phyloP scores from a whole-genome alignment of 768 basidiomycete genomes.

The Tylopilus sp. region DNA sequence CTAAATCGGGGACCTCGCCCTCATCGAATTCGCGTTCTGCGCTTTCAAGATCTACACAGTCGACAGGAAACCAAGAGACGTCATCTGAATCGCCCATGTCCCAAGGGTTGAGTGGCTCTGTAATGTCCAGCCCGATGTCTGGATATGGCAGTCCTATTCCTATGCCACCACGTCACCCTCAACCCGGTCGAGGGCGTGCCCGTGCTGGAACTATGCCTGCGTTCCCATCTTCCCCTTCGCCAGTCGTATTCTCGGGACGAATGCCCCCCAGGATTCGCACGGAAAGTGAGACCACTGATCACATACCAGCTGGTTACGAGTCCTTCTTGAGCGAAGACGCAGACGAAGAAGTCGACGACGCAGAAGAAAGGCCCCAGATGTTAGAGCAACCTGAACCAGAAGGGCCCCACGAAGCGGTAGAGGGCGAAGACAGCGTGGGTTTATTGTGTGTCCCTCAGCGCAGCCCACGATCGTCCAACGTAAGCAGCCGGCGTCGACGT shows the following conservation, averaged over 20 bases:
- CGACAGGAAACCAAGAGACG: conserved; percentile 57
- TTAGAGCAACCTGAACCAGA: conserved; percentile 47
- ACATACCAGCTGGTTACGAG: conserved; percentile 28
- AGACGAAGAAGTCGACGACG: conserved; percentile 33
- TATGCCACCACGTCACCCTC: conserved; percentile 48
- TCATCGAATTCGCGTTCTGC: conserved; percentile 39
- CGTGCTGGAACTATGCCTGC: conserved; percentile 40
- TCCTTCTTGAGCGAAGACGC: conserved; percentile 32
- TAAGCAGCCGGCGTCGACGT: conserved; percentile 32
- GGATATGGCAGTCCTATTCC: conserved; percentile 38
- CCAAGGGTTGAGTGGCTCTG: conserved; percentile 35
- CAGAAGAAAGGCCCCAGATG: conserved; percentile 34
- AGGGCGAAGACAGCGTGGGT: conserved; percentile 60
- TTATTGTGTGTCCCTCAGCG: conserved; percentile 50
- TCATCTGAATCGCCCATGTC: conserved; percentile 60
- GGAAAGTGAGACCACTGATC: conserved; percentile 29
- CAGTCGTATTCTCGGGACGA: conserved; percentile 29
- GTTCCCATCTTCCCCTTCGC: conserved; percentile 36
- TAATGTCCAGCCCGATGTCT: conserved; percentile 36
- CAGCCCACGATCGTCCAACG: conserved; percentile 43
- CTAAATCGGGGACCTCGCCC: conserved; percentile 34
- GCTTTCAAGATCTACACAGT: conserved; percentile 48
- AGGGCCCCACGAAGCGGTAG: conserved; percentile 55
- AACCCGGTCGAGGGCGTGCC: conserved; percentile 35
- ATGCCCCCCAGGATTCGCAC: conserved; percentile 24